Conservation (phyloP, 768 basidiomycete species). For the Naematelia aurantialba region DNA sequence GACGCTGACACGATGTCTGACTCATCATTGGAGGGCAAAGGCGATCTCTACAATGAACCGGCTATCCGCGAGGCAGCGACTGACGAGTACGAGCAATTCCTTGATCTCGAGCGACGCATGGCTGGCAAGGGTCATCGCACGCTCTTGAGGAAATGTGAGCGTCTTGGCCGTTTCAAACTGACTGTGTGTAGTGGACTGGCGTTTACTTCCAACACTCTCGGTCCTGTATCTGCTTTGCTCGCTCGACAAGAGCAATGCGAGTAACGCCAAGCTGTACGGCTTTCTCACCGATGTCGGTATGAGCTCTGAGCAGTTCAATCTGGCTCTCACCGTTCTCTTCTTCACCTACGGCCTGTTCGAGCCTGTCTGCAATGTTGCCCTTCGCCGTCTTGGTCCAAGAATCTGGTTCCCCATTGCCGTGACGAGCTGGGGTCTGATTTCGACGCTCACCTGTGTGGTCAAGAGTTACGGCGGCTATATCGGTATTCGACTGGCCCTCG, state of each 20-base stretch:
- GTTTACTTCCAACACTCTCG: slow-evolving; percentile 14
- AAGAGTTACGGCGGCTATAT: slow-evolving; percentile 4
- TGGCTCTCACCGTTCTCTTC: slow-evolving; percentile 7
- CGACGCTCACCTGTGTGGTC: slow-evolving; percentile 4
- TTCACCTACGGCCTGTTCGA: slow-evolving; percentile 8
- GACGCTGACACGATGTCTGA: not conserved
- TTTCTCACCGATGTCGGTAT: slow-evolving; percentile 65
- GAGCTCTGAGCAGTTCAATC: slow-evolving; percentile 13
- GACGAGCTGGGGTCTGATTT: slow-evolving; percentile 2
- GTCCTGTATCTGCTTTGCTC: slow-evolving; percentile 45
- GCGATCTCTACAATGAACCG: not conserved
- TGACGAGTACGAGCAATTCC: slow-evolving; percentile 1
- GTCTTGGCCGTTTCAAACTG: not conserved
- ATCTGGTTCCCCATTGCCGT: slow-evolving; percentile 11
- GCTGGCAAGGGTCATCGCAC: not conserved
- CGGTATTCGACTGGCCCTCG: not conserved
- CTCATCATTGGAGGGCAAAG: not conserved
- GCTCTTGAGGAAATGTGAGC: slow-evolving; percentile 5
- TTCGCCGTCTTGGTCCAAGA: slow-evolving; percentile 5
- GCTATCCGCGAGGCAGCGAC: not conserved
- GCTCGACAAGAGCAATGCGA: slow-evolving; percentile 72
- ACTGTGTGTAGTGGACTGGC: not conserved
- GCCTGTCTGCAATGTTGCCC: slow-evolving; percentile 6
- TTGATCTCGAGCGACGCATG: not conserved
- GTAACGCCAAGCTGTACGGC: slow-evolving; percentile 70